Evolutionary conservation across 129 eudicot genomes (phyloP).

Genomic region (Helichrysum umbraculigerum): DNA sequence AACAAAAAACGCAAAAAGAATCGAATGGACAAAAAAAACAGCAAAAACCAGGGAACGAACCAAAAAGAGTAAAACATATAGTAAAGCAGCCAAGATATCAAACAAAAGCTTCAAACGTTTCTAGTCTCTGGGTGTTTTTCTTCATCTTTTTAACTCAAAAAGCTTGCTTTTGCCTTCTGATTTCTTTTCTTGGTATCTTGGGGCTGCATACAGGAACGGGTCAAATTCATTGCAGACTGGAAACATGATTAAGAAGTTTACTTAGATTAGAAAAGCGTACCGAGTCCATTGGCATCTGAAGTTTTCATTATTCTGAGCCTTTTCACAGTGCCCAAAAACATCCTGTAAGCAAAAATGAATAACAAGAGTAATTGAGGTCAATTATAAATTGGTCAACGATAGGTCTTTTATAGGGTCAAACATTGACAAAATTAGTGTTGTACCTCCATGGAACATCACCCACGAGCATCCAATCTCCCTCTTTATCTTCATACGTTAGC

Average conservation of each 20-base stretch:
- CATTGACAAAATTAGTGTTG: slow-evolving; percentile 1
- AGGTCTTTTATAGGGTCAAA: slow-evolving; percentile 12
- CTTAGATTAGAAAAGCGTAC: slow-evolving; percentile 35
- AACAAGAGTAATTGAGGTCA: slow-evolving; percentile 3
- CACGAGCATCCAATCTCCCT: slow-evolving; percentile 98
- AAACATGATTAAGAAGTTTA: not conserved
- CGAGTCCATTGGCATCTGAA: slow-evolving; percentile 84
- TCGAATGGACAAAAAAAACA: slow-evolving; percentile 25
- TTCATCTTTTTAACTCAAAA: slow-evolving; percentile 27
- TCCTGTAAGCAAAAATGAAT: slow-evolving; percentile 42
- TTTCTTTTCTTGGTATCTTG: slow-evolving; percentile 49
- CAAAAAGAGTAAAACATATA: slow-evolving; percentile 17
- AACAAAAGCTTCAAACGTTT: slow-evolving; percentile 46
- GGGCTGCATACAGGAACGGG: slow-evolving; percentile 45
- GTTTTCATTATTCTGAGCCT: slow-evolving; percentile 89
- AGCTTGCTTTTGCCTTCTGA: slow-evolving; percentile 40
- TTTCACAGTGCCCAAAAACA: slow-evolving; percentile 77
- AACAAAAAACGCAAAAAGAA: slow-evolving; percentile 17
- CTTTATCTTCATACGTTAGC: slow-evolving; percentile 97
- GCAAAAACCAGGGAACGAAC: not conserved
- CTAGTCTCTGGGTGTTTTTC: slow-evolving; percentile 44
- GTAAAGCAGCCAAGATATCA: slow-evolving; percentile 29
- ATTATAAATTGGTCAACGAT: not conserved
- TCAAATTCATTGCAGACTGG: not conserved
- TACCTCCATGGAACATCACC: slow-evolving; percentile 99